These are phyloP conservation scores for Oleoguttula mirabilis DNA, from an alignment of 495 filamentous ascomycete species.

Conservation along the genomic window DNA sequence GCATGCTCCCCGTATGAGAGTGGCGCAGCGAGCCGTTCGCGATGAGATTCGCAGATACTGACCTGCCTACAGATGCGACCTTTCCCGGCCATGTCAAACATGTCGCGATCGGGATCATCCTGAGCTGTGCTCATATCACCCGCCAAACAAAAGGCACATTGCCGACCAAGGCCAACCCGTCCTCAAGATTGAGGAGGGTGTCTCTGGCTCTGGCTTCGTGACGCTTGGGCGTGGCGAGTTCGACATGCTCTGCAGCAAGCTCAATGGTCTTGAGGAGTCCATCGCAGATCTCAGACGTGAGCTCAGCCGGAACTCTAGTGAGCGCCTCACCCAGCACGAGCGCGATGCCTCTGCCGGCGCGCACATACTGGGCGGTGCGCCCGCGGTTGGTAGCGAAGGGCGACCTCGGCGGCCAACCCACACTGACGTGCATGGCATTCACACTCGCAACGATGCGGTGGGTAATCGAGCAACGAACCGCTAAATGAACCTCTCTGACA, in stretches of 20 bases:
- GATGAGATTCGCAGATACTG: conserved; percentile 1
- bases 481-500: background rate
- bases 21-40: too few species aligned
- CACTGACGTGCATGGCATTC: conserved; percentile 32
- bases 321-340: conserved; percentile 6
- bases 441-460: conserved; percentile 42
- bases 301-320: conserved; percentile 22
- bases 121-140: conserved; percentile 33
- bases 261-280: conserved; percentile 29
- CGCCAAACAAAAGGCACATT: conserved; percentile 25
- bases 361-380: too few species aligned
- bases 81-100: conserved; percentile 19
- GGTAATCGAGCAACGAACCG: conserved; percentile 19
- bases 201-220: conserved; percentile 16
- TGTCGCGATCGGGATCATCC: conserved; percentile 30
- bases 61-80: conserved; percentile 14
- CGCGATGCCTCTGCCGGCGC: conserved; percentile 21
- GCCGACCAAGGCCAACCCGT: conserved; percentile 2
- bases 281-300: conserved; percentile 25
- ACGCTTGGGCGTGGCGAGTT: conserved; percentile 29
- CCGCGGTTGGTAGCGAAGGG: background rate
- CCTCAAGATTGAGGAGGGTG: conserved; percentile 16
- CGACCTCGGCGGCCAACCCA: conserved; percentile 3
- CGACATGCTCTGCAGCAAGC: conserved; percentile 28
- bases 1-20: too few species aligned